A percentile compares a stretch with the other conserved stretches of the same genome.
These are phyloP conservation scores for Debaryomyces coudertii DNA, from an alignment of 1,139 yeast species.

Conservation along the genomic window DNA sequence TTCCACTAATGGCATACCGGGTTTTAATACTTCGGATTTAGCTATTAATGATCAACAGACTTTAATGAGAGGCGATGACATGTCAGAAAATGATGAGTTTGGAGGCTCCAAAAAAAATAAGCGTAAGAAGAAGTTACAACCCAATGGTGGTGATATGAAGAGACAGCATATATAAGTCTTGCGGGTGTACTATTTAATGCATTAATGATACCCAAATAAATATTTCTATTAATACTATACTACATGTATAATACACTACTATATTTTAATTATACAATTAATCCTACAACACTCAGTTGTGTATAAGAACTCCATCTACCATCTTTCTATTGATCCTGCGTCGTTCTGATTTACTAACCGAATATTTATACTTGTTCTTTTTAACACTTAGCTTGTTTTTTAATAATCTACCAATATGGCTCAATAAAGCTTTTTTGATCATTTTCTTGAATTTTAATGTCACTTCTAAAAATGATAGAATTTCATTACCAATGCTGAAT, in stretches of 20 bases:
- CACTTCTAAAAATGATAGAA: conserved; percentile 59
- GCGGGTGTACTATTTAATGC: conserved; percentile 3
- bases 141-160: conserved; percentile 36
- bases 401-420: conserved; percentile 61
- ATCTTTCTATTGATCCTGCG: neutral
- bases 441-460: conserved; percentile 54
- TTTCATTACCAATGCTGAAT: conserved; percentile 47
- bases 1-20: conserved; percentile 74
- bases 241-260: neutral
- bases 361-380: conserved; percentile 14
- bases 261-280: neutral
- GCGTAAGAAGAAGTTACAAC: conserved; percentile 36
- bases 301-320: neutral
- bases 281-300: neutral
- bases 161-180: conserved; percentile 38
- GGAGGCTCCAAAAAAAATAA: conserved; percentile 35
- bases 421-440: conserved; percentile 53
- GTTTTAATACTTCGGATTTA: conserved; percentile 69
- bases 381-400: conserved; percentile 52
- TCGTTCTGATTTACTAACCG: neutral
- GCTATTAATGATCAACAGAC: conserved; percentile 61
- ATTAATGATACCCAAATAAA: conserved; percentile 6
- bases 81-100: conserved; percentile 40
- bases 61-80: conserved; percentile 48
- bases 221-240: neutral